phyloP scores from a whole-genome alignment of 495 filamentous ascomycete genomes.

The Penicillium herquei region DNA sequence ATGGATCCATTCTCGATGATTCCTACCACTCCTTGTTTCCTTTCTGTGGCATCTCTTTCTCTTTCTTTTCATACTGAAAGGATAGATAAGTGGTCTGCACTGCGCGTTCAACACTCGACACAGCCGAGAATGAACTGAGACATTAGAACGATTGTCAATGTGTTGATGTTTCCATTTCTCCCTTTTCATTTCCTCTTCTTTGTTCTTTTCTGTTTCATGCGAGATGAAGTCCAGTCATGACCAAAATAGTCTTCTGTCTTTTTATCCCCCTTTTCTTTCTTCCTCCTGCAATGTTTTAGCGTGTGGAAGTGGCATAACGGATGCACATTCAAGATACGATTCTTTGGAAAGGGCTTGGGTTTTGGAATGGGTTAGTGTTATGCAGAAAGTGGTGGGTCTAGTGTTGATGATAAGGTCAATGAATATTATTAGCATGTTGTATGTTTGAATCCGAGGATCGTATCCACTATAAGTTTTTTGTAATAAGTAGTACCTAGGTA shows the following conservation, averaged over 20 bases:
- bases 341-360: not conserved
- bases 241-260: slow-evolving; percentile 1
- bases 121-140: not conserved
- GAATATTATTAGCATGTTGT: not conserved
- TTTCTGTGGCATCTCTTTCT: slow-evolving; percentile 8
- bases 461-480: too few relatives aligned
- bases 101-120: slow-evolving; percentile 25
- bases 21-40: not conserved
- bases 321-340: not conserved
- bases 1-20: not conserved
- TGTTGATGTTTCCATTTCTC: not conserved
- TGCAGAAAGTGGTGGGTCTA: not conserved
- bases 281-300: not conserved
- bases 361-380: not conserved
- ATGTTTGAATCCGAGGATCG: too few relatives aligned
- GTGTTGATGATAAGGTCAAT: not conserved
- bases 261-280: not conserved
- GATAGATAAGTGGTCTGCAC: not conserved
- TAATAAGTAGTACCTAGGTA: too few relatives aligned
- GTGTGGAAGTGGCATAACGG: not conserved
- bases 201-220: slow-evolving; percentile 2
- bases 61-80: not conserved
- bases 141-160: not conserved
- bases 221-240: slow-evolving; percentile 9
- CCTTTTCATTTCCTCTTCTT: not conserved